phyloP scores from a whole-genome alignment of 768 basidiomycete species.

The Termitomyces eurrhizus region DNA sequence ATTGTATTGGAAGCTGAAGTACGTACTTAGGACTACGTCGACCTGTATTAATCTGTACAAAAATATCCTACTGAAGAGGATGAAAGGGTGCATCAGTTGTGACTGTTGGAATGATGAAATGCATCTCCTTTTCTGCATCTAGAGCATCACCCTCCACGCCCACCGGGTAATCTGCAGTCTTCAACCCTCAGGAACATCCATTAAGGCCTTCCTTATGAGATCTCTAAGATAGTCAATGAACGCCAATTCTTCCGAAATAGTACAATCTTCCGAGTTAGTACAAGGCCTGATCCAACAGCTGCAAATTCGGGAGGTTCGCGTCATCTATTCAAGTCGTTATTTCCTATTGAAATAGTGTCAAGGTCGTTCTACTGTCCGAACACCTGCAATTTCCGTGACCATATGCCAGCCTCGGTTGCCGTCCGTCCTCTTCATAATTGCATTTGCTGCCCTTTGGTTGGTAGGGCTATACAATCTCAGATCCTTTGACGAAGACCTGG shows the following conservation, averaged over 20 bases:
- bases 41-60: conserved; percentile 2
- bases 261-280: not conserved
- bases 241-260: not conserved
- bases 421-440: not conserved
- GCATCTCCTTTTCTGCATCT: not conserved
- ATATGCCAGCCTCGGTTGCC: not conserved
- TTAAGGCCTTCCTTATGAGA: not conserved
- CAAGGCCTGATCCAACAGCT: not conserved
- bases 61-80: not conserved
- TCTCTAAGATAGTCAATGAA: not conserved
- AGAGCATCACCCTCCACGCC: not conserved
- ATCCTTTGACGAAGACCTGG: not conserved
- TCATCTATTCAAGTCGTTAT: not conserved
- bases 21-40: not conserved
- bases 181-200: not conserved
- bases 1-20: not conserved
- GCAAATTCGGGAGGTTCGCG: not conserved
- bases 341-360: not conserved
- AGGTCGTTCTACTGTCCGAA: not conserved
- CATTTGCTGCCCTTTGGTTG: not conserved
- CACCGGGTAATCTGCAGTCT: not conserved
- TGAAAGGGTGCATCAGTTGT: not conserved
- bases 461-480: not conserved
- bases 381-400: not conserved
- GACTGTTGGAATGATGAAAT: not conserved